Conservation (phyloP, 208 protist genomes). For the Crithidia sp. region DNA sequence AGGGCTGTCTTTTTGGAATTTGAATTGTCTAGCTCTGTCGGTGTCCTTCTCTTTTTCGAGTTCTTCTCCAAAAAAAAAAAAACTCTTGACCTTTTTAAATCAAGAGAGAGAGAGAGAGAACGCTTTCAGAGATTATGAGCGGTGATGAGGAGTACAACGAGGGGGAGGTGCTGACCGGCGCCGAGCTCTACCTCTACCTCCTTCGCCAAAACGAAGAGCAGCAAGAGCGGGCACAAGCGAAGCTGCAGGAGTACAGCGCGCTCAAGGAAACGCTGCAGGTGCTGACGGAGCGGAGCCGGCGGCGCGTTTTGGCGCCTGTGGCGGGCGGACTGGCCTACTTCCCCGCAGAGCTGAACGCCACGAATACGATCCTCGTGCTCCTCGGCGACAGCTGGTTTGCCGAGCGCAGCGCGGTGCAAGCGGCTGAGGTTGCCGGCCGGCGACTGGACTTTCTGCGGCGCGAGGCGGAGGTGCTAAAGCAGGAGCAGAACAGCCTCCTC, state of each 20-base stretch:
- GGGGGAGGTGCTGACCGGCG: constrained; percentile 66
- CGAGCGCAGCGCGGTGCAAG: constrained; percentile 84
- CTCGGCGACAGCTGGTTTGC: constrained; percentile 90
- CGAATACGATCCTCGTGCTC: constrained; percentile 88
- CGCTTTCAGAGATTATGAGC: constrained; percentile 5
- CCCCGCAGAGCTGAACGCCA: constrained; percentile 70
- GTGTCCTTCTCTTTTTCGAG: not conserved
- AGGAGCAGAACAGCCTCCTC: constrained; percentile 61
- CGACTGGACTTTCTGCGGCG: constrained; percentile 74
- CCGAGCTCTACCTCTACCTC: constrained; percentile 75
- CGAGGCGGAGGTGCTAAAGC: constrained; percentile 64
- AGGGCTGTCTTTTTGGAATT: too few relatives aligned
- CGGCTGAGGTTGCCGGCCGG: constrained; percentile 62
- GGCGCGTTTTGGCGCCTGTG: constrained; percentile 76
- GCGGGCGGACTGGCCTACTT: constrained; percentile 85
- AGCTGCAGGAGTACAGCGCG: constrained; percentile 52
- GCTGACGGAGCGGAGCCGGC: constrained; percentile 61
- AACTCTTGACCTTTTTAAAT: not conserved
- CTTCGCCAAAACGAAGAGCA: constrained; percentile 58
- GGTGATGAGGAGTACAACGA: constrained; percentile 39
- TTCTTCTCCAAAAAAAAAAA: too few relatives aligned
- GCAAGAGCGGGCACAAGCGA: constrained; percentile 26
- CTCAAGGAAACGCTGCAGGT: constrained; percentile 56
- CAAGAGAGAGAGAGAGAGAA: not conserved
- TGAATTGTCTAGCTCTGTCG: not conserved